Evolutionary conservation across 1,284 basidiomycete genomes (phyloP).

Genomic region (Cryptococcus deneoformans): DNA sequence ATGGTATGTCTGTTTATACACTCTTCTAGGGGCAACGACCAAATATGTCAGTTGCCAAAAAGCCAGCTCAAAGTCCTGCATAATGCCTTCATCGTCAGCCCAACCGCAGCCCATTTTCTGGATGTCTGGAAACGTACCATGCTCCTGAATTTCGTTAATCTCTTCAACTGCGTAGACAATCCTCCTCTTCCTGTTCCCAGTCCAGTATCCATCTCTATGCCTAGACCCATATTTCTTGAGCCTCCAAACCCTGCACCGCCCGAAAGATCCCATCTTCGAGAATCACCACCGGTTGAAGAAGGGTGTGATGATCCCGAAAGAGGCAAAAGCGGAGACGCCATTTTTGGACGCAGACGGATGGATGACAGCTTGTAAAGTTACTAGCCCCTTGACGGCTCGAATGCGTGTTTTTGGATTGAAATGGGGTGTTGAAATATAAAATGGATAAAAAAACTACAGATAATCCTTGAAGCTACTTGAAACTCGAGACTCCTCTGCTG

Average conservation of each 20-base stretch:
- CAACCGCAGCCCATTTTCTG: not conserved
- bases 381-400: not conserved
- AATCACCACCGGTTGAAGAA: not conserved
- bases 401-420: too few relatives aligned
- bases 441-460: too few relatives aligned
- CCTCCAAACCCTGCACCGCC: not conserved
- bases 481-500: too few relatives aligned
- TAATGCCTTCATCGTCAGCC: not conserved
- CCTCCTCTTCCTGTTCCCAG: constrained; percentile 49
- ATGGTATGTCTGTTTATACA: constrained; percentile 58
- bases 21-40: constrained; percentile 82
- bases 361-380: constrained; percentile 10
- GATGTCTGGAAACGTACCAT: constrained; percentile 60
- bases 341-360: constrained; percentile 14
- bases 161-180: constrained; percentile 73
- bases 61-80: constrained; percentile 88
- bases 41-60: constrained; percentile 91
- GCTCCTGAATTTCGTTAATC: constrained; percentile 74
- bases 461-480: too few relatives aligned
- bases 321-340: constrained; percentile 8
- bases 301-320: constrained; percentile 1
- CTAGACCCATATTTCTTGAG: constrained; percentile 62
- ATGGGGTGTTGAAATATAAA: too few relatives aligned
- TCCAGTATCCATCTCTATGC: constrained; percentile 31
- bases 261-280: not conserved